These are phyloP conservation scores for Blastobotrys muscicola DNA, from an alignment of 805 yeast genomes.

Conservation along the genomic window DNA sequence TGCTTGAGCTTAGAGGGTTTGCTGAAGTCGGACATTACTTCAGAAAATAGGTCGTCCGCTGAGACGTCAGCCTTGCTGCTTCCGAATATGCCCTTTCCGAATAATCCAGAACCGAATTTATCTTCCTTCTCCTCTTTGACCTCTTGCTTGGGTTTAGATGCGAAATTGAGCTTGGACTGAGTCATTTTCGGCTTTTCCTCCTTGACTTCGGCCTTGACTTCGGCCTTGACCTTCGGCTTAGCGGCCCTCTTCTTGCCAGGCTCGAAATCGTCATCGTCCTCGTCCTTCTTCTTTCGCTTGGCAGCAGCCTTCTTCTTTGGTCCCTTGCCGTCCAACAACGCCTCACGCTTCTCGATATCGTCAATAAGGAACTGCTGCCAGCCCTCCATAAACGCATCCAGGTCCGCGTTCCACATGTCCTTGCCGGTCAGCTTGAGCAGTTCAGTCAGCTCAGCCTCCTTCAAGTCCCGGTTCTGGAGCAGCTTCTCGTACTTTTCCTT, in stretches of 20 bases:
- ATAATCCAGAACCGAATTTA: background rate
- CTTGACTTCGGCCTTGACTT: constrained; percentile 8
- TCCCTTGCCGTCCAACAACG: constrained; percentile 31
- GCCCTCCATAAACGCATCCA: constrained; percentile 57
- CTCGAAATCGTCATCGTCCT: constrained; percentile 27
- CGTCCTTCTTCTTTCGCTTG: constrained; percentile 18
- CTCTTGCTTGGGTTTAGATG: background rate
- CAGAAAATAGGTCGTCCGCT: too few relatives aligned
- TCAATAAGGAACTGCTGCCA: constrained; percentile 61
- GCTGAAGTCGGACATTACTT: too few relatives aligned
- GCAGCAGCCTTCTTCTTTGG: constrained; percentile 33
- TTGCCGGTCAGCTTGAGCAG: constrained; percentile 65
- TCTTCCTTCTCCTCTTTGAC: constrained; percentile 1
- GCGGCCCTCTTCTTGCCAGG: constrained; percentile 21
- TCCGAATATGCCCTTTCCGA: background rate
- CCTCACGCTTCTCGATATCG: constrained; percentile 52
- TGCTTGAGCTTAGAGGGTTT: background rate
- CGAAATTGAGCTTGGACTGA: background rate
- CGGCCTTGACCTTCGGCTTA: constrained; percentile 8
- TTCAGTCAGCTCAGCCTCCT: constrained; percentile 58
- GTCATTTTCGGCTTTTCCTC: constrained; percentile 2
- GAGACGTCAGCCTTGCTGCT: background rate
- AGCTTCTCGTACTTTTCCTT: constrained; percentile 78
- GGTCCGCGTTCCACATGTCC: constrained; percentile 80
- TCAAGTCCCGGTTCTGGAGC: constrained; percentile 59